Evolutionary conservation across 768 basidiomycete genomes (phyloP).

Genomic region (Boletus insuetus): DNA sequence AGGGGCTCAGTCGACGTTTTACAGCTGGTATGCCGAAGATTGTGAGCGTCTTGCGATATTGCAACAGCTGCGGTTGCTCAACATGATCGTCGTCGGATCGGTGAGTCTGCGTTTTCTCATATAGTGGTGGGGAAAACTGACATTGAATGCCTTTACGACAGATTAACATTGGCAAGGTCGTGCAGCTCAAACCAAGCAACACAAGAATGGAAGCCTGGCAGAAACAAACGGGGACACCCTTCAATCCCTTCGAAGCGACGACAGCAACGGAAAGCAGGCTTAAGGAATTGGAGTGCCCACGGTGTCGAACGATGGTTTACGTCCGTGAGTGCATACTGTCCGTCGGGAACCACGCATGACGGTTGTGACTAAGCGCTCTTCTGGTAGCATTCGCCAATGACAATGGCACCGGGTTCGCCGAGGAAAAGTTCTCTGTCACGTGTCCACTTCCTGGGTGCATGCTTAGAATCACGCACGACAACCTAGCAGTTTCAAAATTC

Average conservation of each 20-base stretch:
- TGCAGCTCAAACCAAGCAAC: conserved; percentile 13
- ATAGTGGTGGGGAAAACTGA: background rate
- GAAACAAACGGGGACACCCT: conserved; percentile 27
- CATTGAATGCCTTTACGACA: conserved; percentile 1
- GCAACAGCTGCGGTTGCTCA: conserved; percentile 25
- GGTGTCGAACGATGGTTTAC: conserved; percentile 29
- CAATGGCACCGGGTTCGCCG: conserved; percentile 47
- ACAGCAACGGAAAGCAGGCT: conserved; percentile 15
- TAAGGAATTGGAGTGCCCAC: conserved; percentile 35
- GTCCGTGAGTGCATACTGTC: conserved; percentile 29
- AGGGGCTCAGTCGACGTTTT: background rate
- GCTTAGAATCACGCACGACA: conserved; percentile 40
- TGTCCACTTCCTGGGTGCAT: conserved; percentile 42
- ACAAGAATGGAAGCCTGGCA: conserved; percentile 20
- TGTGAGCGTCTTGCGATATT: conserved; percentile 30
- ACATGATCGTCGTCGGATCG: conserved; percentile 28
- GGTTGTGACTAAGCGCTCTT: background rate
- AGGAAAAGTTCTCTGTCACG: conserved; percentile 35
- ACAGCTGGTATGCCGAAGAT: conserved; percentile 33
- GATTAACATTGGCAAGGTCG: conserved; percentile 25
- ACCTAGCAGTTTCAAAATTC: conserved; percentile 43
- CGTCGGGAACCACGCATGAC: background rate
- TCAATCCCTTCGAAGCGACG: conserved; percentile 37
- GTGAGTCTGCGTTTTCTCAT: conserved; percentile 13
- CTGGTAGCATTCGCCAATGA: conserved; percentile 39